A percentile compares a stretch with the other conserved stretches of the same genome.
These are phyloP conservation scores for Albophoma yamanashiensis DNA, from an alignment of 2,329 filamentous ascomycete species.

Conservation along the genomic window DNA sequence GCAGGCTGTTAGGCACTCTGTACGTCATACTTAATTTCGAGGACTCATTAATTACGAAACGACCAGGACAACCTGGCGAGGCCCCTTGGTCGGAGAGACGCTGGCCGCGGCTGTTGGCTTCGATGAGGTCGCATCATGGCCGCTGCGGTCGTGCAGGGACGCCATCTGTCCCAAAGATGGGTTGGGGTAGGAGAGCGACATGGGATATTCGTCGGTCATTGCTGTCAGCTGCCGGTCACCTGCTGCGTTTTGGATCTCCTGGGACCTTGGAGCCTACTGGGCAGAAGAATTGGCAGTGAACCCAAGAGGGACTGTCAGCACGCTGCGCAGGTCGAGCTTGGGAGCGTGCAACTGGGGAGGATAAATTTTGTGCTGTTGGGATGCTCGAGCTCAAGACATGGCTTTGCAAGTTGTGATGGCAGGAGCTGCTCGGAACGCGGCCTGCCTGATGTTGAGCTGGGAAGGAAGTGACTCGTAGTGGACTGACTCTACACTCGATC, in stretches of 20 bases:
- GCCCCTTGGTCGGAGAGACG: conserved; percentile 1
- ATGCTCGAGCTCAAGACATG: neutral
- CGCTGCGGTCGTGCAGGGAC: neutral
- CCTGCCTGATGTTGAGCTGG: neutral
- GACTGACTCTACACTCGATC: neutral
- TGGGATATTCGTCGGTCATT: conserved; percentile 1
- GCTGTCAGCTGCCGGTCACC: too few species aligned
- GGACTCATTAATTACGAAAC: conserved; percentile 18
- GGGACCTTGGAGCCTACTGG: neutral
- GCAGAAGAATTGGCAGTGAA: neutral
- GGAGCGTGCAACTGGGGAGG: neutral
- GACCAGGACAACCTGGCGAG: conserved; percentile 20
- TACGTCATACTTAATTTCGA: too few species aligned
- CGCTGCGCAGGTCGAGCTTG: neutral
- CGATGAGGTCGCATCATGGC: neutral
- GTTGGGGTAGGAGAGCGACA: conserved; percentile 12
- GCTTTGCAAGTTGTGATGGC: neutral
- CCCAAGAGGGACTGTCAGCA: neutral
- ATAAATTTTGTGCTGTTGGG: neutral
- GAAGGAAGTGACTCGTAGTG: neutral
- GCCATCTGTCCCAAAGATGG: conserved; percentile 12
- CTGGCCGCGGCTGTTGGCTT: neutral
- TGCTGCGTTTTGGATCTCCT: neutral
- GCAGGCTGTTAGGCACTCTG: conserved; percentile 5
- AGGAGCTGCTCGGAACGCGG: neutral